Evolutionary conservation across 495 filamentous ascomycete genomes (phyloP).

Genomic region (Neurospora hispaniola): DNA sequence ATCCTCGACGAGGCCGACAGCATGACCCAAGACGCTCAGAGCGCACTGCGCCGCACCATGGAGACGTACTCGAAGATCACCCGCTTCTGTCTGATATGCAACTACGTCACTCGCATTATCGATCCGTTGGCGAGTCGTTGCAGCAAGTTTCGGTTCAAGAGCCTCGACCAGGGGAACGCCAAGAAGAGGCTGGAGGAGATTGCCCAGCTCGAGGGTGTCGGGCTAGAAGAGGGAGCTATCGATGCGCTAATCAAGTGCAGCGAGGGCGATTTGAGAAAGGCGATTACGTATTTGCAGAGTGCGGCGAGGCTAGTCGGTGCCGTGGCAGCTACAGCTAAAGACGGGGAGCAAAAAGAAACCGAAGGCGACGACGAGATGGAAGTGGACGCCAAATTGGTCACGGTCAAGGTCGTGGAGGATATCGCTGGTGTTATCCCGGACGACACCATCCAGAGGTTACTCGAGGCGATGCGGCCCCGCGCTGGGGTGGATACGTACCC

Average conservation of each 20-base stretch:
- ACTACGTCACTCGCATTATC: slow-evolving; percentile 97
- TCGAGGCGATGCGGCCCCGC: slow-evolving; percentile 68
- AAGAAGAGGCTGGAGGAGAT: slow-evolving; percentile 68
- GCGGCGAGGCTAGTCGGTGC: slow-evolving; percentile 72
- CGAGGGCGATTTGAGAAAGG: slow-evolving; percentile 90
- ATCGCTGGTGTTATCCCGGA: slow-evolving; percentile 92
- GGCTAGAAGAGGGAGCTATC: slow-evolving; percentile 63
- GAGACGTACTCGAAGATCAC: slow-evolving; percentile 96
- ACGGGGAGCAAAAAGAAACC: slow-evolving; percentile 27
- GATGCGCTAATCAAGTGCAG: slow-evolving; percentile 77
- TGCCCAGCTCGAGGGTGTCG: slow-evolving; percentile 63
- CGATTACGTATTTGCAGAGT: slow-evolving; percentile 92
- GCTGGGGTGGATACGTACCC: slow-evolving; percentile 55
- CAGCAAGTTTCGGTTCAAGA: slow-evolving; percentile 98
- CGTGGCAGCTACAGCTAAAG: slow-evolving; percentile 15
- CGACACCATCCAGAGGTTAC: slow-evolving; percentile 53
- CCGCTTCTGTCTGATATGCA: slow-evolving; percentile 93
- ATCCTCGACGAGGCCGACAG: slow-evolving; percentile 95
- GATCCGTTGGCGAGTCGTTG: slow-evolving; percentile 88
- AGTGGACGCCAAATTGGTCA: slow-evolving; percentile 51
- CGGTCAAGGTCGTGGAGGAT: slow-evolving; percentile 74
- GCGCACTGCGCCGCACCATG: slow-evolving; percentile 87
- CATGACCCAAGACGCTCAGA: slow-evolving; percentile 98
- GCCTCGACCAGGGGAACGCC: slow-evolving; percentile 73
- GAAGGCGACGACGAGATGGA: slow-evolving; percentile 36